phyloP scores from a whole-genome alignment of 2,329 filamentous ascomycete genomes.

The Calcarisporium arbuscula region DNA sequence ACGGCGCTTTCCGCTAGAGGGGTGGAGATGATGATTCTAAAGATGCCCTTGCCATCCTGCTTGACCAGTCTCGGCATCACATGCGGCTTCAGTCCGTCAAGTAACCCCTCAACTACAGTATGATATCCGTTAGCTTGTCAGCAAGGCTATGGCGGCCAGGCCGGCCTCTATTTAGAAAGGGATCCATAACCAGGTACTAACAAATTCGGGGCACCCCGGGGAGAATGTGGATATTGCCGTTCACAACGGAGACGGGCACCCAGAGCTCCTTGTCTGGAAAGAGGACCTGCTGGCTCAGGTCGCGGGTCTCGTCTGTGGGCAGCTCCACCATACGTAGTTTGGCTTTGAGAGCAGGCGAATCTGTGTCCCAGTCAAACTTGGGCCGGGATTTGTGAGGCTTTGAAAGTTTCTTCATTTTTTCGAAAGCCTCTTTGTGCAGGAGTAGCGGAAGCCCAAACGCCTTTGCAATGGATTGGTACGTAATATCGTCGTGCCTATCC shows the following conservation, averaged over 20 bases:
- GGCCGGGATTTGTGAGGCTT: slow-evolving; percentile 66
- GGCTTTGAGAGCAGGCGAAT: slow-evolving; percentile 70
- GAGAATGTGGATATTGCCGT: slow-evolving; percentile 88
- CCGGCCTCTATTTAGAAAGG: background rate
- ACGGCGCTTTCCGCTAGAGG: slow-evolving; percentile 81
- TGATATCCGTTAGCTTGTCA: slow-evolving; percentile 1
- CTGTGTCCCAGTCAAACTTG: slow-evolving; percentile 77
- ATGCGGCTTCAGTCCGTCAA: slow-evolving; percentile 68
- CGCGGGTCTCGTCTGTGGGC: slow-evolving; percentile 63
- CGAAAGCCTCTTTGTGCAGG: slow-evolving; percentile 69
- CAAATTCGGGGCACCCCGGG: slow-evolving; percentile 83
- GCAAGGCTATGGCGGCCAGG: background rate
- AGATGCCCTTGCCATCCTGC: slow-evolving; percentile 73
- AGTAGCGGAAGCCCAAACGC: slow-evolving; percentile 74
- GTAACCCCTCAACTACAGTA: slow-evolving; percentile 61
- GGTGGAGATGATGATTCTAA: slow-evolving; percentile 77
- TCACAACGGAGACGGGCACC: slow-evolving; percentile 85
- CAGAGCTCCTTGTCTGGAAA: slow-evolving; percentile 78
- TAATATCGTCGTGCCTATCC: slow-evolving; percentile 88
- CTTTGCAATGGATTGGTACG: slow-evolving; percentile 87
- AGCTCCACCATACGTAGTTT: slow-evolving; percentile 88
- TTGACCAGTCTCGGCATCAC: slow-evolving; percentile 67
- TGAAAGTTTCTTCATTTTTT: slow-evolving; percentile 77
- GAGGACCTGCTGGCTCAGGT: slow-evolving; percentile 64
- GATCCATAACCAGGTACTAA: slow-evolving; percentile 24